phyloP scores from a whole-genome alignment of 768 basidiomycete species.

The Kondoa malvinella region DNA sequence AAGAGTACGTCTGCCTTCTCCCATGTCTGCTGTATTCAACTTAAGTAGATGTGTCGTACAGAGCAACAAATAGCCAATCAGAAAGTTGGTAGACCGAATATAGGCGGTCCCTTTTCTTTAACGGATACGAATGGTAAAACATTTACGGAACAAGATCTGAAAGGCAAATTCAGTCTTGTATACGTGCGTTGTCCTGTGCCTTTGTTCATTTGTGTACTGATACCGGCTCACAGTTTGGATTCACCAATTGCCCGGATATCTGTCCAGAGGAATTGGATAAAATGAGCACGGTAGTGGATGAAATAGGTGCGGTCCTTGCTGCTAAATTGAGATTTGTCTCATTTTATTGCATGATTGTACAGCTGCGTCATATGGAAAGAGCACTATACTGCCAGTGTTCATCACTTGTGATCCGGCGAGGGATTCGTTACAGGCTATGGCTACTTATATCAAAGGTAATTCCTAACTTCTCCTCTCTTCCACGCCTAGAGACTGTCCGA shows the following conservation, averaged over 20 bases:
- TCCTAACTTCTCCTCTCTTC: not conserved
- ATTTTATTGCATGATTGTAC: not conserved
- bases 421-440: slow-evolving; percentile 43
- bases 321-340: too few relatives aligned
- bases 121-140: slow-evolving; percentile 47
- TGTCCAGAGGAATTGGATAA: slow-evolving; percentile 97
- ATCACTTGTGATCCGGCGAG: slow-evolving; percentile 92
- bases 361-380: slow-evolving; percentile 52
- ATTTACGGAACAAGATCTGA: slow-evolving; percentile 67
- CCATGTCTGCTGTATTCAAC: slow-evolving; percentile 2
- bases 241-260: slow-evolving; percentile 98
- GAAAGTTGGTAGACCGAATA: slow-evolving; percentile 63
- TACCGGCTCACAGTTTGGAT: slow-evolving; percentile 55
- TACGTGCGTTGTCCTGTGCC: slow-evolving; percentile 24
- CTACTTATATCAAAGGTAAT: slow-evolving; percentile 35
- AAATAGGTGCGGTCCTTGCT: too few relatives aligned
- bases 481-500: not conserved
- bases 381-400: slow-evolving; percentile 71
- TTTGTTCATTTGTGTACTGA: not conserved
- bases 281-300: slow-evolving; percentile 57
- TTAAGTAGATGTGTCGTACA: slow-evolving; percentile 28
- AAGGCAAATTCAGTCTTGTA: slow-evolving; percentile 66
- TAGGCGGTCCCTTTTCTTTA: slow-evolving; percentile 80
- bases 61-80: slow-evolving; percentile 58
- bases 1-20: slow-evolving; percentile 42